Percentiles rank a stretch among this genome's conserved stretches.
These are phyloP conservation scores for Claviceps sp. DNA, from an alignment of 2,329 filamentous ascomycete species.

Conservation along the genomic window DNA sequence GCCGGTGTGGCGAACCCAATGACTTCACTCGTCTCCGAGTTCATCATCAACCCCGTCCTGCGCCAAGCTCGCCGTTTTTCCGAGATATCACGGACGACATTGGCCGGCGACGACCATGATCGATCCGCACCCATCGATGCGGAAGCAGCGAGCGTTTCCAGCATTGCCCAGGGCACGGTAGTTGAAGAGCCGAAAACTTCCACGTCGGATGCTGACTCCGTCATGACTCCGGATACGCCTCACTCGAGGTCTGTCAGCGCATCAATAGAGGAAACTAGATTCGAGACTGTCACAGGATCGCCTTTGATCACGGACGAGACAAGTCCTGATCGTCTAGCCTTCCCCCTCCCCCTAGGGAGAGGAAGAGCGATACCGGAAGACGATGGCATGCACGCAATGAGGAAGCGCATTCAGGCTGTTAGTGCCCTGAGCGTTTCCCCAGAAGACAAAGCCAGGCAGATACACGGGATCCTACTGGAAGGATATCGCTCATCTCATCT, in stretches of 20 bases:
- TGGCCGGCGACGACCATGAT: constrained; percentile 22
- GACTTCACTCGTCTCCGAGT: constrained; percentile 51
- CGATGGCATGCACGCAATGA: constrained; percentile 60
- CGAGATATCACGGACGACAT: constrained; percentile 28
- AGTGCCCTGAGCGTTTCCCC: constrained; percentile 45
- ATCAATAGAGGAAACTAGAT: constrained; percentile 21
- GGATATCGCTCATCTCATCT: constrained; percentile 37
- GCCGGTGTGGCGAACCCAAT: constrained; percentile 24
- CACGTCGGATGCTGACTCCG: background rate
- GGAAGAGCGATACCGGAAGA: constrained; percentile 49
- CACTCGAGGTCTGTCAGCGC: constrained; percentile 18
- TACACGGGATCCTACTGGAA: constrained; percentile 60
- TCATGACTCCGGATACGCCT: constrained; percentile 13
- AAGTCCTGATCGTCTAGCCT: constrained; percentile 20
- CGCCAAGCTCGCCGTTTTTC: constrained; percentile 54
- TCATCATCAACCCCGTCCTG: constrained; percentile 52
- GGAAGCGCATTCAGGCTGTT: constrained; percentile 55
- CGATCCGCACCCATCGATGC: constrained; percentile 8
- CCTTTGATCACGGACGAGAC: constrained; percentile 11
- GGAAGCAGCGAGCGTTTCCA: constrained; percentile 16
- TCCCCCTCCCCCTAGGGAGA: constrained; percentile 17
- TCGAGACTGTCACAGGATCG: constrained; percentile 15
- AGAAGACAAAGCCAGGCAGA: constrained; percentile 54
- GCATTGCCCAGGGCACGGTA: constrained; percentile 9
- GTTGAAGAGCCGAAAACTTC: constrained; percentile 2